A percentile compares a stretch with the other conserved stretches of the same genome.
Evolutionary conservation across 441 rosid species (phyloP).

Genomic region (Rhodomyrtus psidioides): DNA sequence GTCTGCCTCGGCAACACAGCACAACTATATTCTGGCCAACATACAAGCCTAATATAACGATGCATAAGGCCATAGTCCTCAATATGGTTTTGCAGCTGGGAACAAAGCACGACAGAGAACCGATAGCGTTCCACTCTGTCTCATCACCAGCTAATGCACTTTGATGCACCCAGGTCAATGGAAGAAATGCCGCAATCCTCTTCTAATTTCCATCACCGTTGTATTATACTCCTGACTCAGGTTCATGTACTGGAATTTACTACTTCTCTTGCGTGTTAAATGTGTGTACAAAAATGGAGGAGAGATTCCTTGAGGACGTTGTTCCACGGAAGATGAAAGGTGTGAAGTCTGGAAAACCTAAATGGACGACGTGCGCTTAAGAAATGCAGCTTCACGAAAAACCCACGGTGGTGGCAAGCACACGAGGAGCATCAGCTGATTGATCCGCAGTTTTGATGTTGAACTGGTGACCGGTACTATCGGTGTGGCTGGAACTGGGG

Average conservation of each 20-base stretch:
- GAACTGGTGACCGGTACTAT: constrained; percentile 5
- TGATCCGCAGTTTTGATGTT: constrained; percentile 1
- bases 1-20: too few species aligned
- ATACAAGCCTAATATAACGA: not conserved
- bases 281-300: not conserved
- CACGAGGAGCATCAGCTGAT: not conserved
- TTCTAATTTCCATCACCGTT: not conserved
- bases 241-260: not conserved
- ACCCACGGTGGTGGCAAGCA: not conserved
- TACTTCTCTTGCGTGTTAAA: not conserved
- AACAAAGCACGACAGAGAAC: not conserved
- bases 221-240: not conserved
- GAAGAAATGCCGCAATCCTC: not conserved
- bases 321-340: not conserved
- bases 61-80: not conserved
- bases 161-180: not conserved
- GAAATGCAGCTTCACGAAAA: not conserved
- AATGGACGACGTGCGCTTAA: not conserved
- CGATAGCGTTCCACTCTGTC: not conserved
- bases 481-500: constrained; percentile 11
- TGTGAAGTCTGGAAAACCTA: not conserved
- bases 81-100: not conserved
- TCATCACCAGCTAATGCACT: not conserved
- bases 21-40: not conserved
- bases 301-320: not conserved